phyloP scores from a whole-genome alignment of 2,329 filamentous ascomycete species.

The Daldinia sp. region DNA sequence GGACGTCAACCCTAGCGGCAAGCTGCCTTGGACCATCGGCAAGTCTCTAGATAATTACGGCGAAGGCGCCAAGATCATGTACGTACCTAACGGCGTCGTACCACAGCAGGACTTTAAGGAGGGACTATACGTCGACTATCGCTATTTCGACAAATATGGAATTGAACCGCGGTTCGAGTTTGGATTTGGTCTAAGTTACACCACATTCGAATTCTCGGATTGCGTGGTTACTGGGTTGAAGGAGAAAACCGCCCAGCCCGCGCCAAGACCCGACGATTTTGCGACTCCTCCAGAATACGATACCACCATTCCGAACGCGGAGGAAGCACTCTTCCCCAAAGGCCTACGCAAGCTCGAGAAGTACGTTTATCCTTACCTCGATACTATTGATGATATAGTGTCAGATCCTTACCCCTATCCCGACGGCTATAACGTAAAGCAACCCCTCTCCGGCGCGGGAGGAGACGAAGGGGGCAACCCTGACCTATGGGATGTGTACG shows the following conservation, averaged over 20 bases:
- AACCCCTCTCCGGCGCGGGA: constrained; percentile 71
- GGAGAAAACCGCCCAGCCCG: constrained; percentile 57
- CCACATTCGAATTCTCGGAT: constrained; percentile 73
- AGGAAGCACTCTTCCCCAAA: constrained; percentile 21
- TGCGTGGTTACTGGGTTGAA: constrained; percentile 61
- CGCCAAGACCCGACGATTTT: background rate
- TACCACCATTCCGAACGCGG: background rate
- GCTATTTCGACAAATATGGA: constrained; percentile 82
- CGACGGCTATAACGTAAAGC: constrained; percentile 64
- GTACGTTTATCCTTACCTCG: constrained; percentile 80
- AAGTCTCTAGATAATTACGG: constrained; percentile 82
- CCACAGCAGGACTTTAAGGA: constrained; percentile 88
- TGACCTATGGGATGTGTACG: constrained; percentile 69
- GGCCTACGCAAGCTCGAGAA: constrained; percentile 72
- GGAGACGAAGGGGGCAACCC: constrained; percentile 77
- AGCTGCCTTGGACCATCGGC: constrained; percentile 88
- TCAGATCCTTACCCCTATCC: constrained; percentile 63
- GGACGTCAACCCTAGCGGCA: constrained; percentile 81
- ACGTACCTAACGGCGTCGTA: constrained; percentile 74
- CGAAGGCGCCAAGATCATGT: constrained; percentile 75
- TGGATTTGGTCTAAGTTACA: constrained; percentile 87
- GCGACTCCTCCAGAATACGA: background rate
- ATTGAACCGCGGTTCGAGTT: constrained; percentile 86
- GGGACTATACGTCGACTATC: constrained; percentile 89
- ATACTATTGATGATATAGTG: constrained; percentile 60